Conservation (phyloP, 371 early-diverging fungal species). For the Dichotomocladium elegans region DNA sequence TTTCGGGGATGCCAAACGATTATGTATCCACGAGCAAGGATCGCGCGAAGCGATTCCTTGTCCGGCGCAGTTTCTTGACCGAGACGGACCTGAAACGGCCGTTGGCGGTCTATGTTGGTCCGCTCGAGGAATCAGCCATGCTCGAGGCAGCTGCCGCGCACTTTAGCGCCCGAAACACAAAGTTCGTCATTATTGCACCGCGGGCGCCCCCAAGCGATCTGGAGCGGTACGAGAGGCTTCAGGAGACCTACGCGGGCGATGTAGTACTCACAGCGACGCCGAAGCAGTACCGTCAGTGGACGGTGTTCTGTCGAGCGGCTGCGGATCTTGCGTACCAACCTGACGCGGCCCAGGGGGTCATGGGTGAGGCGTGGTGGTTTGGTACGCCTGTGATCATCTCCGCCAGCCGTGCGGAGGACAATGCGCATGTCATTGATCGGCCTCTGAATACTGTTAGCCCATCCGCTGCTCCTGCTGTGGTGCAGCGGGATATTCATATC, state of each 20-base stretch:
- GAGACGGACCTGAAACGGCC: slow-evolving; percentile 46
- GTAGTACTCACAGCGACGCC: slow-evolving; percentile 42
- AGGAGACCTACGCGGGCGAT: slow-evolving; percentile 36
- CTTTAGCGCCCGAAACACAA: slow-evolving; percentile 39
- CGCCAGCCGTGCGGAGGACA: slow-evolving; percentile 52
- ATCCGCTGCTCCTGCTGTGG: slow-evolving; percentile 6
- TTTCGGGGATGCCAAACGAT: slow-evolving; percentile 19
- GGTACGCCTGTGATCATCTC: slow-evolving; percentile 56
- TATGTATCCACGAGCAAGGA: slow-evolving; percentile 44
- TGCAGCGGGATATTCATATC: slow-evolving; percentile 25
- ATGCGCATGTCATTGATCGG: slow-evolving; percentile 49
- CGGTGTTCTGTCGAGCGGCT: slow-evolving; percentile 52
- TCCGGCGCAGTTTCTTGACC: slow-evolving; percentile 36
- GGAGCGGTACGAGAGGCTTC: slow-evolving; percentile 35
- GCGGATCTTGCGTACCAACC: slow-evolving; percentile 59
- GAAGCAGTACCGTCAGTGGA: slow-evolving; percentile 46
- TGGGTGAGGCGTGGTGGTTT: too few species aligned
- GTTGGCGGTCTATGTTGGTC: slow-evolving; percentile 55
- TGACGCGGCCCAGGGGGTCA: slow-evolving; percentile 65
- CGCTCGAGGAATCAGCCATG: slow-evolving; percentile 56
- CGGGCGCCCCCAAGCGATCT: slow-evolving; percentile 35
- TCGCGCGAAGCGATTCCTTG: slow-evolving; percentile 51
- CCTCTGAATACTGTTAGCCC: slow-evolving; percentile 9
- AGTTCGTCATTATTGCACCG: slow-evolving; percentile 57
- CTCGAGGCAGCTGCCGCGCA: slow-evolving; percentile 39